Conservation (phyloP, 2,329 filamentous ascomycete genomes). For the Lachnellula occidentalis region DNA sequence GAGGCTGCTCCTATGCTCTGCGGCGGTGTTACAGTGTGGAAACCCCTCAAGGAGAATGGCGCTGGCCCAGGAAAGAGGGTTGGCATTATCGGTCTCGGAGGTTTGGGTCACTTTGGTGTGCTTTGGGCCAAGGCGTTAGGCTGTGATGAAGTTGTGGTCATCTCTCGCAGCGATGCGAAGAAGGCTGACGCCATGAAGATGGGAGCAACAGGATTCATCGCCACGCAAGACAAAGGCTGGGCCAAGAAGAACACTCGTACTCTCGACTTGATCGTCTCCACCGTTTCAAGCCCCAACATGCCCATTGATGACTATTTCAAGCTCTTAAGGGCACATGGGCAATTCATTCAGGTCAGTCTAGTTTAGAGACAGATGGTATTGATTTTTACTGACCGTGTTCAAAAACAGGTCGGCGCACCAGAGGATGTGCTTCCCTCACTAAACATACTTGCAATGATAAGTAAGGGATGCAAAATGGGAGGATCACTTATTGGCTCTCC, state of each 20-base stretch:
- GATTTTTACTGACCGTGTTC: background rate
- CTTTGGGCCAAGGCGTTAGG: constrained; percentile 66
- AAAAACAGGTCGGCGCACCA: constrained; percentile 51
- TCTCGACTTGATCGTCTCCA: constrained; percentile 55
- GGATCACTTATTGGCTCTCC: constrained; percentile 37
- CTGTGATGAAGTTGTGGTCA: constrained; percentile 59
- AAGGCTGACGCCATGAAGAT: constrained; percentile 54
- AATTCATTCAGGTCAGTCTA: constrained; percentile 48
- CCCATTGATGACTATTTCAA: constrained; percentile 56
- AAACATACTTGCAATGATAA: constrained; percentile 50
- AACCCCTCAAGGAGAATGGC: constrained; percentile 60
- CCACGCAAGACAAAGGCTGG: constrained; percentile 56
- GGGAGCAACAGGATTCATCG: constrained; percentile 52
- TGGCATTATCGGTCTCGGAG: constrained; percentile 67
- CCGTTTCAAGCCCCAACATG: constrained; percentile 53
- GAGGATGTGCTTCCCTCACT: constrained; percentile 52
- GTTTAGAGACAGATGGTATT: background rate
- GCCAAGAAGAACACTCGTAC: constrained; percentile 44
- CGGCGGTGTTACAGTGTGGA: constrained; percentile 69
- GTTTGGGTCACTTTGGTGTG: constrained; percentile 68
- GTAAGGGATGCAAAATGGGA: constrained; percentile 45
- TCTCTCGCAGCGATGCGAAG: constrained; percentile 56
- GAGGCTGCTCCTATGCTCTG: constrained; percentile 66
- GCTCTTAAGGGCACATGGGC: constrained; percentile 53
- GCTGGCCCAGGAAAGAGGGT: constrained; percentile 66